phyloP scores from a whole-genome alignment of 2,329 filamentous ascomycete species.

The Chaetomiaceae sp. region DNA sequence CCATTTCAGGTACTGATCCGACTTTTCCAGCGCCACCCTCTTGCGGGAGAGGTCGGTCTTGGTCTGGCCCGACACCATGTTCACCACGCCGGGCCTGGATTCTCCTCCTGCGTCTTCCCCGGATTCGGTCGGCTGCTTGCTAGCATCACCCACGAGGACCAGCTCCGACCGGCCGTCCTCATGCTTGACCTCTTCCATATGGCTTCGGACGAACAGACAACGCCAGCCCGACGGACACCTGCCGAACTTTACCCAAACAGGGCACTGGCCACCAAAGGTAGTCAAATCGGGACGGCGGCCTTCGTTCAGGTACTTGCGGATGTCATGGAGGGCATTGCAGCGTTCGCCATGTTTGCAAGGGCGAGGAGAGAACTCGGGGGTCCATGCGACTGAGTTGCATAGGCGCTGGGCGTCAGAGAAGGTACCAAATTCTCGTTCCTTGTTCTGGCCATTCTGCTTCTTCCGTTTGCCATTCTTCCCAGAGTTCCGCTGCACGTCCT shows the following conservation, averaged over 20 bases:
- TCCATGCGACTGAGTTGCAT: constrained; percentile 67
- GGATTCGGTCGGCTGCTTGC: constrained; percentile 34
- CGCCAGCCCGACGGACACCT: constrained; percentile 85
- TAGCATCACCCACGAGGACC: constrained; percentile 53
- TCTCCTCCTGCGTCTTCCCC: constrained; percentile 41
- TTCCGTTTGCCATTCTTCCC: constrained; percentile 34
- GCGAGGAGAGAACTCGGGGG: constrained; percentile 74
- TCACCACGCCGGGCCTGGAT: constrained; percentile 63
- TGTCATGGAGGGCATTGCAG: constrained; percentile 77
- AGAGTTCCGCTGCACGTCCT: constrained; percentile 26
- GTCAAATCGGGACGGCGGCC: constrained; percentile 76
- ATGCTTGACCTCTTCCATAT: constrained; percentile 73
- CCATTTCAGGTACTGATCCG: constrained; percentile 75
- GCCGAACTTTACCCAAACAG: constrained; percentile 71
- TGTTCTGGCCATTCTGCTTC: constrained; percentile 71
- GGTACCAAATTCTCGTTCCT: constrained; percentile 71
- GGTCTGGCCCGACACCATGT: constrained; percentile 62
- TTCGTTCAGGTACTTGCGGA: constrained; percentile 78
- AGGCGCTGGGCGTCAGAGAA: constrained; percentile 73
- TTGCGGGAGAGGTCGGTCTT: constrained; percentile 74
- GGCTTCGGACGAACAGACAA: constrained; percentile 83
- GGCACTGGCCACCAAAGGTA: constrained; percentile 73
- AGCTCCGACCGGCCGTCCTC: constrained; percentile 81
- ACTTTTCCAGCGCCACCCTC: constrained; percentile 63
- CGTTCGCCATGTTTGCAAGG: constrained; percentile 72